These are phyloP conservation scores for Drosera spatulata DNA, from an alignment of 179 eudicot genomes.

Conservation along the genomic window DNA sequence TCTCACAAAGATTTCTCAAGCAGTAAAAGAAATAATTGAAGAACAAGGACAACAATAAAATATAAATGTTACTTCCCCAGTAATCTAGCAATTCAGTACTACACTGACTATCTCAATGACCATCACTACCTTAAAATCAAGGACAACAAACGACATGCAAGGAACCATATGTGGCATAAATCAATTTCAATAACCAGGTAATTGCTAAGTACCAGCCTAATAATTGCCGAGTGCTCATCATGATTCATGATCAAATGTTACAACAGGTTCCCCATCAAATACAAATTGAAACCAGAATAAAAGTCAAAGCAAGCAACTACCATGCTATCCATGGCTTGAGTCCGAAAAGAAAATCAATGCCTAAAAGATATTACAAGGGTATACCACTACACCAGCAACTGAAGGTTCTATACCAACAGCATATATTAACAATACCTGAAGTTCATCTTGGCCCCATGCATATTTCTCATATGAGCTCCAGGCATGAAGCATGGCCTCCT, in stretches of 20 bases:
- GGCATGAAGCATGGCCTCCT: conserved; percentile 97
- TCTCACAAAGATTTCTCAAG: neutral
- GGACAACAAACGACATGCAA: no score
- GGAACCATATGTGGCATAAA: no score
- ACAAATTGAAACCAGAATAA: neutral
- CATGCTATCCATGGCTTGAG: neutral
- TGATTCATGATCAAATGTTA: no score
- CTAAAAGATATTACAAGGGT: neutral
- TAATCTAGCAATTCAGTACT: no score
- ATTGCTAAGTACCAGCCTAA: no score
- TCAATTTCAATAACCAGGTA: no score
- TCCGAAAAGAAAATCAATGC: neutral
- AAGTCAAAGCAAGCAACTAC: neutral
- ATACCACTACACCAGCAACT: neutral
- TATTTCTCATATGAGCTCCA: conserved; percentile 97
- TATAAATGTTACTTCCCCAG: no score
- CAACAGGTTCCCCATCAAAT: neutral
- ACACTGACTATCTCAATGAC: no score
- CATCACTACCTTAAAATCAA: no score
- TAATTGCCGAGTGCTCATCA: no score
- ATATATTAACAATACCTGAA: conserved; percentile 45
- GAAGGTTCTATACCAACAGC: neutral
- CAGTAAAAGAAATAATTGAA: neutral
- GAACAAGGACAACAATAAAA: no score
- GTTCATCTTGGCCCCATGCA: conserved; percentile 99